These are phyloP conservation scores for Wickerhamiella slavikovae DNA, from an alignment of 805 yeast genomes.

Conservation along the genomic window DNA sequence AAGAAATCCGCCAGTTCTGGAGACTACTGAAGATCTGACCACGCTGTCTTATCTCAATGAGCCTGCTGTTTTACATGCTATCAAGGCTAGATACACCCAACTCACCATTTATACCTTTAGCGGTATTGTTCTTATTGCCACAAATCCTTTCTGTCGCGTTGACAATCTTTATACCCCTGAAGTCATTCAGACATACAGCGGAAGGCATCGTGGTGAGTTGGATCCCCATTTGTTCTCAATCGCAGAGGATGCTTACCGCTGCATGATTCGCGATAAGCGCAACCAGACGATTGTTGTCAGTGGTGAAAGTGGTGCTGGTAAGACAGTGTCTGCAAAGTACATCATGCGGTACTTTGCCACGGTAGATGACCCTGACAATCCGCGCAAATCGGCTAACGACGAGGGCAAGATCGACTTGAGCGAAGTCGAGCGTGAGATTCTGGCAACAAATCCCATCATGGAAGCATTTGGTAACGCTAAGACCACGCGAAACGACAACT, in stretches of 20 bases:
- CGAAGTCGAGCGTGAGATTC: conserved; percentile 76
- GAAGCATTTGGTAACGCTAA: conserved; percentile 98
- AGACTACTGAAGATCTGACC: conserved; percentile 87
- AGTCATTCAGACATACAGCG: conserved; percentile 86
- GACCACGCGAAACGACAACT: conserved; percentile 90
- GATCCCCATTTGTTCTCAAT: conserved; percentile 96
- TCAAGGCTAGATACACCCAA: conserved; percentile 71
- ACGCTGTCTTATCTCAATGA: conserved; percentile 82
- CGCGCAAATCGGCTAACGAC: conserved; percentile 6
- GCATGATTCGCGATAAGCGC: conserved; percentile 67
- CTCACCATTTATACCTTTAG: conserved; percentile 86
- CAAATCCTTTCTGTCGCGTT: conserved; percentile 84
- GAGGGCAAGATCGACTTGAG: conserved; percentile 36
- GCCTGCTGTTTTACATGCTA: conserved; percentile 91
- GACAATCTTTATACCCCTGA: conserved; percentile 83
- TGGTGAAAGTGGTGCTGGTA: conserved; percentile 98
- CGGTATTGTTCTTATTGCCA: conserved; percentile 90
- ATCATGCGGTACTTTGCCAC: conserved; percentile 96
- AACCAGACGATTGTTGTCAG: conserved; percentile 93
- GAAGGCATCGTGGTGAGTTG: conserved; percentile 78
- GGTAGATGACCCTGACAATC: conserved; percentile 38
- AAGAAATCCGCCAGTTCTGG: conserved; percentile 72
- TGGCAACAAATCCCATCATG: conserved; percentile 93
- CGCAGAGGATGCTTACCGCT: conserved; percentile 91
- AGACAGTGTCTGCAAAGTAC: conserved; percentile 89